phyloP scores from a whole-genome alignment of 2,329 filamentous ascomycete species.

The Fusarium pseudocircinatum region DNA sequence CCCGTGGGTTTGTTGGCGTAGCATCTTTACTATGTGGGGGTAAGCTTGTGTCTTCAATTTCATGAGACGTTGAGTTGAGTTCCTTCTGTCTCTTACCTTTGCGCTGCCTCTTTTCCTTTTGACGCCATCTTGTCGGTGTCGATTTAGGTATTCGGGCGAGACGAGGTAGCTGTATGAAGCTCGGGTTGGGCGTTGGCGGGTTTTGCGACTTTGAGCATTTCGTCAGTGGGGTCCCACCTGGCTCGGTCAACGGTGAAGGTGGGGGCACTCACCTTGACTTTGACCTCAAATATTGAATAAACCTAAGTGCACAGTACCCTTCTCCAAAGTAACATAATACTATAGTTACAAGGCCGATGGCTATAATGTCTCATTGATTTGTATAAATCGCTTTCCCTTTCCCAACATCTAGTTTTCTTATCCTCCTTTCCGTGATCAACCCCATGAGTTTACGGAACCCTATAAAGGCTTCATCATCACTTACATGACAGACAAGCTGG shows the following conservation, averaged over 20 bases:
- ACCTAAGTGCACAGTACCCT: neutral
- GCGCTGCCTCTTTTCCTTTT: slow-evolving; percentile 51
- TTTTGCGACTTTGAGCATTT: slow-evolving; percentile 47
- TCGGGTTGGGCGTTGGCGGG: slow-evolving; percentile 35
- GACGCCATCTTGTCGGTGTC: slow-evolving; percentile 51
- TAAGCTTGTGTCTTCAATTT: slow-evolving; percentile 19
- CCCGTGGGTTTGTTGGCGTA: slow-evolving; percentile 77
- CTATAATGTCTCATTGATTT: neutral
- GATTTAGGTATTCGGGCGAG: slow-evolving; percentile 31
- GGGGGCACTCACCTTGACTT: slow-evolving; percentile 37
- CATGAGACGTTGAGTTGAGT: neutral
- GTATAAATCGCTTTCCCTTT: neutral
- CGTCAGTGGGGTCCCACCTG: slow-evolving; percentile 45
- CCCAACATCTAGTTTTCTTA: neutral
- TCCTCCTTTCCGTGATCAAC: neutral
- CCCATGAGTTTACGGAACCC: neutral
- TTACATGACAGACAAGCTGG: neutral
- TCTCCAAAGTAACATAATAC: neutral
- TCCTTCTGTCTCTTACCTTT: slow-evolving; percentile 44
- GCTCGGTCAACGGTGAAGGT: slow-evolving; percentile 42
- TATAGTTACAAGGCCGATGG: neutral
- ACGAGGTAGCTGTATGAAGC: slow-evolving; percentile 35
- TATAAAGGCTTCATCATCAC: neutral
- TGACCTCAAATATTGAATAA: neutral
- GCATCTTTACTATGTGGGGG: slow-evolving; percentile 53